Evolutionary conservation across 495 filamentous ascomycete genomes (phyloP), one percentile per base, ranked within the genome.

Genomic region (Xylaria castorea): DNA sequence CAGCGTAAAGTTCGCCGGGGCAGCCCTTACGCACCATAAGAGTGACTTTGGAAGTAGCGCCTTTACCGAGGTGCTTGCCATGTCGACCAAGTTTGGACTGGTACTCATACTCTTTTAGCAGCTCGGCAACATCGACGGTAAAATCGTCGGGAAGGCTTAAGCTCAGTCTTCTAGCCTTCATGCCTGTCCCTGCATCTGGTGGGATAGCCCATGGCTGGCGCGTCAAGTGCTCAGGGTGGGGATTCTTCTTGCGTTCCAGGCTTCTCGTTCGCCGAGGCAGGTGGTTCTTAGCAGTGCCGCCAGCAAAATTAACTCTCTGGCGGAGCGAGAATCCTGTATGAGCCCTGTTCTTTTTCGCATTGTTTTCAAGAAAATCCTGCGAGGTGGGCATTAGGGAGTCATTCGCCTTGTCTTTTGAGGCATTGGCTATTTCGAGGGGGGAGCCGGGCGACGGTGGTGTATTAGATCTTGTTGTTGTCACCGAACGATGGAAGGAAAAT

Each of bases 1-100:
- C 91, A 3, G 93, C 93, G 72, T 89, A 92, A 6, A 92, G 73
- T 71, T 91, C 88, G 55, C 83, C 82, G 46, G 85, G 80, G 38
- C 71, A 79, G 30, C 85, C 84, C 61, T 89, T 87, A 58, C 87
- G 86, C 58, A 83, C 81, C 90, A 94, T 93, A 48, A 92, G 82
- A 57, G 86, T 91, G 20, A 95, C 92, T 42, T 89, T 88, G 50
- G 91, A 91, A 3, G 91, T 92, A 9, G 91, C 91, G 46, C 92
- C 92, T 77, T 90, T 91, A 44, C 92, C 92, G 27, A 93, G 82
- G 77, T 85, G 85, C 81, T 91, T 91, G 69, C 87, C 87, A 70
- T 89, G 86, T 30, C 85, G 85, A 12, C 89, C 88, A 6, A 90
- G 80, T 74, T 87, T 85, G 77, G 88, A 87, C 70, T 86, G 81